These are phyloP conservation scores for Thoreauomyces humboldtii DNA, from an alignment of 192 early-diverging fungal species.

Conservation along the genomic window DNA sequence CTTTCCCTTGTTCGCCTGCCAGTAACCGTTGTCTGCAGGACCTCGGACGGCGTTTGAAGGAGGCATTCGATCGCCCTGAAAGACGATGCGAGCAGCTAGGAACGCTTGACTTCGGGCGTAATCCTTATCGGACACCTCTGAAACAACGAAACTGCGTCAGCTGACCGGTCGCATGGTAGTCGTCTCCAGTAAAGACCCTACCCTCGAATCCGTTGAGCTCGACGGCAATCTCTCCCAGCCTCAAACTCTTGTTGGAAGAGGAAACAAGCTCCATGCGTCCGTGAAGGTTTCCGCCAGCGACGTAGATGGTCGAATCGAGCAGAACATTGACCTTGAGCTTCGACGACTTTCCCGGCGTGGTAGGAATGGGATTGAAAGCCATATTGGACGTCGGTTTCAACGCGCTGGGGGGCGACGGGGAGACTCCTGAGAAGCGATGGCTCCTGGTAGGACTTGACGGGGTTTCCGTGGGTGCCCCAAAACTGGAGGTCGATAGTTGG, in stretches of 20 bases:
- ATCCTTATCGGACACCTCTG: conserved; percentile 38
- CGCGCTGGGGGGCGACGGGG: neutral
- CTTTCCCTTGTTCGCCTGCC: conserved; percentile 62
- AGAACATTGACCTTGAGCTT: conserved; percentile 59
- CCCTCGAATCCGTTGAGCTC: conserved; percentile 63
- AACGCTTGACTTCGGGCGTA: conserved; percentile 51
- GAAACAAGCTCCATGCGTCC: conserved; percentile 55
- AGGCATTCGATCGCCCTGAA: conserved; percentile 55
- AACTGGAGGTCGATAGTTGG: conserved; percentile 3
- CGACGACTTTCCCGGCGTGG: conserved; percentile 53
- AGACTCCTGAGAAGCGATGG: neutral
- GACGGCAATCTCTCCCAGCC: conserved; percentile 62
- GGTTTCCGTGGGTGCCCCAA: conserved; percentile 11
- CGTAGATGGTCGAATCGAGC: conserved; percentile 59
- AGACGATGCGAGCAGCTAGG: conserved; percentile 50
- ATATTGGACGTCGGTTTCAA: conserved; percentile 32
- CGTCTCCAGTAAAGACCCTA: conserved; percentile 19
- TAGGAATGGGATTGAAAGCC: conserved; percentile 53
- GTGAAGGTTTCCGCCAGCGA: conserved; percentile 54
- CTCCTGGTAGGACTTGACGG: too few species aligned
- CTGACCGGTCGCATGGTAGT: neutral
- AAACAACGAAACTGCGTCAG: neutral
- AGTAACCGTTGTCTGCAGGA: conserved; percentile 49
- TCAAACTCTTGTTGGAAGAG: conserved; percentile 43
- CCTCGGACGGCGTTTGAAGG: conserved; percentile 61